Evolutionary conservation across 2,329 filamentous ascomycete genomes (phyloP).

Genomic region (Myriosclerotinia duriaeana): DNA sequence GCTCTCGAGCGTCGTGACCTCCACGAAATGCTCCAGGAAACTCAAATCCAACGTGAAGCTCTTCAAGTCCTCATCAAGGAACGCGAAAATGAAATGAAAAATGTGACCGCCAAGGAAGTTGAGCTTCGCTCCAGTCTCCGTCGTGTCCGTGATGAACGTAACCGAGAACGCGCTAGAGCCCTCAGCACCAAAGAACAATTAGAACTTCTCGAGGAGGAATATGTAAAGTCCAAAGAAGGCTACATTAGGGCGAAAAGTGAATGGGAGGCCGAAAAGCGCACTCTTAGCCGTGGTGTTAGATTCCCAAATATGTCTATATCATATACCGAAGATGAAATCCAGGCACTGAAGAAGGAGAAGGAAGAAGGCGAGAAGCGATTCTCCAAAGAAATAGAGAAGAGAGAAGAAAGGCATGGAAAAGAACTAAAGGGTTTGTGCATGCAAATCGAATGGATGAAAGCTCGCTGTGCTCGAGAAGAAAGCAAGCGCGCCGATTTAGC

Average conservation of each 20-base stretch:
- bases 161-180: conserved; percentile 41
- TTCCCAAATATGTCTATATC: conserved; percentile 43
- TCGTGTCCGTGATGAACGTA: conserved; percentile 65
- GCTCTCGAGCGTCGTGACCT: conserved; percentile 60
- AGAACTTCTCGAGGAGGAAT: conserved; percentile 42
- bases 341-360: conserved; percentile 40
- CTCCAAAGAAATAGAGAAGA: conserved; percentile 39
- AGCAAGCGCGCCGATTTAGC: conserved; percentile 76
- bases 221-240: conserved; percentile 36
- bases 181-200: conserved; percentile 32
- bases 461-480: conserved; percentile 76
- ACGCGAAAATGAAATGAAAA: conserved; percentile 64
- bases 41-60: conserved; percentile 63
- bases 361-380: conserved; percentile 53
- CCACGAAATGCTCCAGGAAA: conserved; percentile 59
- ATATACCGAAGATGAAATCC: conserved; percentile 44
- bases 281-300: conserved; percentile 43
- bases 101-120: conserved; percentile 55
- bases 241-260: conserved; percentile 43
- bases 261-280: conserved; percentile 47
- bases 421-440: conserved; percentile 80
- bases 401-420: conserved; percentile 66
- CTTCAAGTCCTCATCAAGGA: conserved; percentile 72
- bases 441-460: conserved; percentile 89
- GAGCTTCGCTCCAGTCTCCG: conserved; percentile 67